Percentiles rank a stretch among this genome's conserved stretches.
Conservation (phyloP, 2,329 filamentous ascomycete genomes). For the Aspergillus tubingensis region DNA sequence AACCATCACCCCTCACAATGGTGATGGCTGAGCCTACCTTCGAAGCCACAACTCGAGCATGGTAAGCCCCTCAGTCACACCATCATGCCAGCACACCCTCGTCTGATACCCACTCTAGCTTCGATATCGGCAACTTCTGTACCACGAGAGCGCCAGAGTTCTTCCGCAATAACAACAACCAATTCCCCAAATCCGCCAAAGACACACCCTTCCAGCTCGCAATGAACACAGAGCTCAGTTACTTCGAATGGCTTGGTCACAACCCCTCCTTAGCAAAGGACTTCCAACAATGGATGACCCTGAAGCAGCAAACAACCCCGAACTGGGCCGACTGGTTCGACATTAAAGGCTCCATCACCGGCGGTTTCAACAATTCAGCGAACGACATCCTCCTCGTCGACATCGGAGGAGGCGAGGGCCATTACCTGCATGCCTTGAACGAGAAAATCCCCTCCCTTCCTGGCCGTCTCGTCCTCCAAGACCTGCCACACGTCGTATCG, state of each 20-base stretch:
- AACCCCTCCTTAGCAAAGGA: conserved; percentile 17
- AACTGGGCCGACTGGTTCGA: conserved; percentile 20
- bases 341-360: conserved; percentile 7
- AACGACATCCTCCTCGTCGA: conserved; percentile 27
- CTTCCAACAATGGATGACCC: conserved; percentile 21
- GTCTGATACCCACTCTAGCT: conserved; percentile 2
- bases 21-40: conserved; percentile 22
- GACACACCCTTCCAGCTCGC: conserved; percentile 23
- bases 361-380: conserved; percentile 8
- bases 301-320: conserved; percentile 14
- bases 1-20: conserved; percentile 21
- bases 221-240: conserved; percentile 15
- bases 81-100: not conserved
- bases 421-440: conserved; percentile 23
- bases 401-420: conserved; percentile 27
- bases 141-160: conserved; percentile 20
- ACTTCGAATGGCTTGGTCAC: conserved; percentile 21
- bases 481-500: conserved; percentile 20
- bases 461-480: conserved; percentile 24
- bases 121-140: conserved; percentile 16
- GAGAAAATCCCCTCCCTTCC: conserved; percentile 11
- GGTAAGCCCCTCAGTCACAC: conserved; percentile 1
- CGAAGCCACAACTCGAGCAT: conserved; percentile 21
- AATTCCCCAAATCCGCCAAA: conserved; percentile 13
- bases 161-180: conserved; percentile 18